Conservation (phyloP, 192 early-diverging fungal genomes). For the Coemansia sp. region DNA sequence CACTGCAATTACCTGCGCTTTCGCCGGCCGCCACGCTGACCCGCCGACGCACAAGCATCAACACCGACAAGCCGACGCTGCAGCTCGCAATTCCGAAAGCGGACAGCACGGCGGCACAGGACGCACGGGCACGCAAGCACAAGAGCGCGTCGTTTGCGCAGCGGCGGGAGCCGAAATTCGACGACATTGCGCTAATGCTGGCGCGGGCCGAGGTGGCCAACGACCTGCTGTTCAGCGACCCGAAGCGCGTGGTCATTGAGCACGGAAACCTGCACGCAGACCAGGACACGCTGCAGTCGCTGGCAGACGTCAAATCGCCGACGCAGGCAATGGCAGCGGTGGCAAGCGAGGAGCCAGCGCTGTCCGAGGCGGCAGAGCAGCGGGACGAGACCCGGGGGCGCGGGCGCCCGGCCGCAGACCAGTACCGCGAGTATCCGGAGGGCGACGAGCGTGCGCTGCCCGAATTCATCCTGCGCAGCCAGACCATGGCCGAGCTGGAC, state of each 20-base stretch:
- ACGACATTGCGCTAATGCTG: conserved; percentile 23
- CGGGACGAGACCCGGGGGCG: background rate
- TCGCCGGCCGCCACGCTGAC: background rate
- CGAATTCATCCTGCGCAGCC: conserved; percentile 24
- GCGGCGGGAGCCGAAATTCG: conserved; percentile 4
- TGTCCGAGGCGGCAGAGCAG: background rate
- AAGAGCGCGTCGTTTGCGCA: background rate
- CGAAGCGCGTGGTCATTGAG: conserved; percentile 45
- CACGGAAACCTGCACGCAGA: conserved; percentile 22
- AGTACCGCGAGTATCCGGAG: conserved; percentile 32
- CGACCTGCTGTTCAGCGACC: conserved; percentile 32
- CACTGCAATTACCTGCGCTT: conserved; percentile 2
- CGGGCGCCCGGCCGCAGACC: conserved; percentile 1
- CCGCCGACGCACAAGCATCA: conserved; percentile 5
- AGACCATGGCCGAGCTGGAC: conserved; percentile 39
- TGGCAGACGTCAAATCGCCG: conserved; percentile 30
- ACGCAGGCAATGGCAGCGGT: no score
- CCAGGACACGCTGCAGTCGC: conserved; percentile 24
- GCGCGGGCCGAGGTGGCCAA: conserved; percentile 43
- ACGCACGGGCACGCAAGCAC: background rate
- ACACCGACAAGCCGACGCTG: background rate
- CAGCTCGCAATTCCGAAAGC: background rate
- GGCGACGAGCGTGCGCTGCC: conserved; percentile 50
- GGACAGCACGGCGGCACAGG: background rate
- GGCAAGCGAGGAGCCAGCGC: no score